Conservation (phyloP, 768 basidiomycete genomes). For the Russula vinacea region DNA sequence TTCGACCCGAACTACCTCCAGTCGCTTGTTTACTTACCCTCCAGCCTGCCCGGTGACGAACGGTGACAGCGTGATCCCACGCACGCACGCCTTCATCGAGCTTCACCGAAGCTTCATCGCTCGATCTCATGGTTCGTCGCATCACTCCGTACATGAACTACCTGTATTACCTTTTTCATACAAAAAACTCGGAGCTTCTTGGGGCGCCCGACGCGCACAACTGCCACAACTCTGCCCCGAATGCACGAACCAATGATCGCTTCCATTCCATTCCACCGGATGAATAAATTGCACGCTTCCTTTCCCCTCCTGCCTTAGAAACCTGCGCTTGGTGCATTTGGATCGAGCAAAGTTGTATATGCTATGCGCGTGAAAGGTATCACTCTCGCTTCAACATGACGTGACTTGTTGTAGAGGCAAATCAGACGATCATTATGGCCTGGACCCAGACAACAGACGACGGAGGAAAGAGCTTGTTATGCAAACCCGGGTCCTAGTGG, state of each 20-base stretch:
- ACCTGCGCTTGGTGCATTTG: not conserved
- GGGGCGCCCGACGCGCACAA: not conserved
- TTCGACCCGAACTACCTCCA: not conserved
- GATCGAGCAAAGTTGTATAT: not conserved
- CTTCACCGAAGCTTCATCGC: not conserved
- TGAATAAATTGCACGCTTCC: not conserved
- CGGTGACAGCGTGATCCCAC: not conserved
- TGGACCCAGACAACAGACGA: too few species aligned
- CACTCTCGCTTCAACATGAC: not conserved
- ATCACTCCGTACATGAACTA: not conserved
- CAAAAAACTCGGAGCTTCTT: constrained; percentile 13
- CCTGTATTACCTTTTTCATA: not conserved
- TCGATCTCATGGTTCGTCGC: not conserved
- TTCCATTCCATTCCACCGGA: constrained; percentile 8
- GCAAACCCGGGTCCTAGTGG: too few species aligned
- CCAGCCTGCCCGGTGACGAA: too few species aligned
- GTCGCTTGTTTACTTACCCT: not conserved
- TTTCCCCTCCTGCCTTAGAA: constrained; percentile 1
- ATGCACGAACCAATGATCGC: not conserved
- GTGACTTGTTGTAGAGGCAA: too few species aligned
- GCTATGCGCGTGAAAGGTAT: not conserved
- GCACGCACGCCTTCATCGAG: not conserved
- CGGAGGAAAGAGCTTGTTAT: too few species aligned
- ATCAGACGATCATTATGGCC: too few species aligned
- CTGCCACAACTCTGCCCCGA: not conserved